Evolutionary conservation across 805 yeast genomes (phyloP).

Genomic region (Scheffersomyces amazonensis): DNA sequence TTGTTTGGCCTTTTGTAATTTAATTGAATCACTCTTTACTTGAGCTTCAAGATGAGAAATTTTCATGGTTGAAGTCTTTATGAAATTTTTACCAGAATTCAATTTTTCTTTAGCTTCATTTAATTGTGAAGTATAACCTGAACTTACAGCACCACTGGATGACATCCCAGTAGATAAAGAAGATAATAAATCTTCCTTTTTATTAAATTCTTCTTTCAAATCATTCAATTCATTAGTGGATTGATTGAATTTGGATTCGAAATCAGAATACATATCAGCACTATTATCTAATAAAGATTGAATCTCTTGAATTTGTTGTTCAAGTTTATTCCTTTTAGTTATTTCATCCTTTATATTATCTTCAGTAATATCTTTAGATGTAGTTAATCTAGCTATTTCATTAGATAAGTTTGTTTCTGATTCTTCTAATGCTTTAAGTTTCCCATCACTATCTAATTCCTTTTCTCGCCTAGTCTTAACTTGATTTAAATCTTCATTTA

Average conservation of each 20-base stretch:
- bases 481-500: conserved; percentile 59
- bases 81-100: conserved; percentile 50
- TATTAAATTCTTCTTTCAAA: conserved; percentile 46
- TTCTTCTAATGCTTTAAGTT: conserved; percentile 56
- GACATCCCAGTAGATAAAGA: conserved; percentile 89
- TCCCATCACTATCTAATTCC: conserved; percentile 60
- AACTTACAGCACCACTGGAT: conserved; percentile 67
- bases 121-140: conserved; percentile 75
- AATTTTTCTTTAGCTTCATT: conserved; percentile 57
- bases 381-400: conserved; percentile 63
- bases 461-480: conserved; percentile 51
- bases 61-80: conserved; percentile 59
- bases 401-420: conserved; percentile 57
- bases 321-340: conserved; percentile 28
- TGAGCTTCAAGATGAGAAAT: conserved; percentile 57
- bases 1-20: conserved; percentile 49
- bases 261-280: conserved; percentile 30
- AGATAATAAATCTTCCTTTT: conserved; percentile 76
- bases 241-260: conserved; percentile 44
- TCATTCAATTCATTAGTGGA: conserved; percentile 43
- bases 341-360: conserved; percentile 59
- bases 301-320: conserved; percentile 30
- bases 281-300: conserved; percentile 31
- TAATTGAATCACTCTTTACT: conserved; percentile 44
- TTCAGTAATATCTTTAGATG: conserved; percentile 55